Evolutionary conservation across 306 rosid genomes (phyloP), one percentile per base, ranked within the genome.

Genomic region (Malus fusca): DNA sequence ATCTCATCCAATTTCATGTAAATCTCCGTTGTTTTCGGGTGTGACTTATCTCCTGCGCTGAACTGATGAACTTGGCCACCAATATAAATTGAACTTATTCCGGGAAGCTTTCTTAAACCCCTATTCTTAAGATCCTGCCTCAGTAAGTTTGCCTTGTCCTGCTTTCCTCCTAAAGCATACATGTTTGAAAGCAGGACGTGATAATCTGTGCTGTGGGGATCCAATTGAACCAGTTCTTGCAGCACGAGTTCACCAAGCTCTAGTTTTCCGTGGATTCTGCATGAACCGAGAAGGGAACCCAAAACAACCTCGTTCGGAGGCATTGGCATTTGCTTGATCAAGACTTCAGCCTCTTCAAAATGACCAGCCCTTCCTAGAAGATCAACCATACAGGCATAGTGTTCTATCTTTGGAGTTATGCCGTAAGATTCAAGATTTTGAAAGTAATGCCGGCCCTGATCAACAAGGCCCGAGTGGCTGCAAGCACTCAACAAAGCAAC

Each of bases 351-450:
- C 75, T 90, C 97, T 68, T 84, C 92, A 6, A 90, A 77, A 46
- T 2, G 79, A 52, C 93, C 93, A 14, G 93, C 91, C 59, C 96
- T 89, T 46, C 96, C 93, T 22, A 90, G 83, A 55, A 90, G 86
- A 76, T 88, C 91, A 18, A 88, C 92, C 88, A 84, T 88, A 72
- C 96, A 90, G 63, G 90, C 93, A 77, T 85, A 86, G 81, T 92
- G 96, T 79, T 88, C 97, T 10, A 90, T 80, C 69, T 70, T 84
- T 22, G 88, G 93, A 17, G 40, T 82, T 40, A 82, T 26, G 42
- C 75, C 81, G 55, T 88, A 85, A 43, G 78, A 69, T 64, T 92
- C 89, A 44, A 90, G 79, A 74, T 81, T 84, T 28, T 66, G 66
- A 78, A 92, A 90, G 77, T 83, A 85, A 60, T 74, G 67, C 78